Conservation (phyloP, 441 rosid species). For the Erodium trifolium region DNA sequence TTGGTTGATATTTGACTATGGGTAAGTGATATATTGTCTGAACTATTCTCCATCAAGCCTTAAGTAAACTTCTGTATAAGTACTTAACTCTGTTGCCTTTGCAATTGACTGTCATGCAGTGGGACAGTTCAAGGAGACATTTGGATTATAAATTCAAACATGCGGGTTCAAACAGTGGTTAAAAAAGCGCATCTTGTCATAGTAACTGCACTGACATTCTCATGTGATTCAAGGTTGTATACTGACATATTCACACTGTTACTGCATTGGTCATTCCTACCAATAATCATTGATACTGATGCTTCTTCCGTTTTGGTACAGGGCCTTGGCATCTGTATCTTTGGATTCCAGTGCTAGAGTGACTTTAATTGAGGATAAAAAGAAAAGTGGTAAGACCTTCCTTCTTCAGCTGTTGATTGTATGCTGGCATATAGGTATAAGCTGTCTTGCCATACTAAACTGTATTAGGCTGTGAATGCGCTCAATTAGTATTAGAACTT, state of each 20-base stretch:
- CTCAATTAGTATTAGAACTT: too few relatives aligned
- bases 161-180: background rate
- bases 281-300: constrained; percentile 14
- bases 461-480: too few relatives aligned
- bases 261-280: constrained; percentile 28
- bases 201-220: background rate
- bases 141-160: background rate
- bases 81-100: constrained; percentile 1
- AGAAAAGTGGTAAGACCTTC: constrained; percentile 30
- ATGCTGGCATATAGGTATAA: too few relatives aligned
- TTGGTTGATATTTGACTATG: background rate
- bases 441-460: too few relatives aligned
- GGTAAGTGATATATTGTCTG: background rate
- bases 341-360: constrained; percentile 89
- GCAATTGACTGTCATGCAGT: constrained; percentile 14
- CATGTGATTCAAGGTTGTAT: background rate
- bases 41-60: background rate
- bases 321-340: constrained; percentile 77
- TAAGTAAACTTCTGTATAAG: background rate
- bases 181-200: background rate
- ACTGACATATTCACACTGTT: constrained; percentile 2
- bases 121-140: constrained; percentile 2
- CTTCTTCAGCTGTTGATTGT: background rate
- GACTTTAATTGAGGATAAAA: constrained; percentile 42
- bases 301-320: constrained; percentile 29